phyloP scores from a whole-genome alignment of 768 basidiomycete species.

The Tephrocybe sp. region DNA sequence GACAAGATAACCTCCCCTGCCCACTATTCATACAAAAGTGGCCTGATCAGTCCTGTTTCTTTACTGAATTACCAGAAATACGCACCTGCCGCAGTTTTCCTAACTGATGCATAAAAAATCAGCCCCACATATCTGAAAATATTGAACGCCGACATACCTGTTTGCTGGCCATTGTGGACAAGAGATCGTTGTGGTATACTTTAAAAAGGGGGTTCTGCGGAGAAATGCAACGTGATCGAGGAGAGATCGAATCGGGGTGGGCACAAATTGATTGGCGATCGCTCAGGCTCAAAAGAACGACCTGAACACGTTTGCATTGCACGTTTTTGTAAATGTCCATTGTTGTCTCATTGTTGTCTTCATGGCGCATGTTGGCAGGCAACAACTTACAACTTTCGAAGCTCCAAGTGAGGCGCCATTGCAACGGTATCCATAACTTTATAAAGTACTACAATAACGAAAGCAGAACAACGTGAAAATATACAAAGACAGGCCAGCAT shows the following conservation, averaged over 20 bases:
- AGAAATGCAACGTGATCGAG: constrained; percentile 14
- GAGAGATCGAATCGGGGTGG: constrained; percentile 18
- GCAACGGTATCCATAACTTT: background rate
- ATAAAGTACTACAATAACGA: constrained; percentile 1
- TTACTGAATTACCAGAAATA: constrained; percentile 9
- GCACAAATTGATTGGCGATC: background rate
- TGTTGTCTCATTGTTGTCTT: too few species aligned
- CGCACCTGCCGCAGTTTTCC: constrained; percentile 76
- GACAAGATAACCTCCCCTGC: constrained; percentile 87
- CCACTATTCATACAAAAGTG: constrained; percentile 58
- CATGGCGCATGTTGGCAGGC: too few species aligned
- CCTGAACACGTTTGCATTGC: too few species aligned
- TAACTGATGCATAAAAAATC: constrained; percentile 45
- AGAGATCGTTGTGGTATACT: constrained; percentile 6
- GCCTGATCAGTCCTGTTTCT: constrained; percentile 25
- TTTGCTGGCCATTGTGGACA: constrained; percentile 57
- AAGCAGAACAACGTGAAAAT: background rate
- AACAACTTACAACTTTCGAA: too few species aligned
- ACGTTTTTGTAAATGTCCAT: too few species aligned
- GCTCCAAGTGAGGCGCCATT: background rate
- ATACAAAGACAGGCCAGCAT: background rate
- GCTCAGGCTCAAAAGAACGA: too few species aligned
- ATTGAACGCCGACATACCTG: constrained; percentile 43
- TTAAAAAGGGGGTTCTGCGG: constrained; percentile 6
- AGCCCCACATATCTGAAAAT: background rate